A percentile compares a stretch with the other conserved stretches of the same genome.
These are phyloP conservation scores for Simplicillium sp. DNA, from an alignment of 2,329 filamentous ascomycete genomes.

Conservation along the genomic window DNA sequence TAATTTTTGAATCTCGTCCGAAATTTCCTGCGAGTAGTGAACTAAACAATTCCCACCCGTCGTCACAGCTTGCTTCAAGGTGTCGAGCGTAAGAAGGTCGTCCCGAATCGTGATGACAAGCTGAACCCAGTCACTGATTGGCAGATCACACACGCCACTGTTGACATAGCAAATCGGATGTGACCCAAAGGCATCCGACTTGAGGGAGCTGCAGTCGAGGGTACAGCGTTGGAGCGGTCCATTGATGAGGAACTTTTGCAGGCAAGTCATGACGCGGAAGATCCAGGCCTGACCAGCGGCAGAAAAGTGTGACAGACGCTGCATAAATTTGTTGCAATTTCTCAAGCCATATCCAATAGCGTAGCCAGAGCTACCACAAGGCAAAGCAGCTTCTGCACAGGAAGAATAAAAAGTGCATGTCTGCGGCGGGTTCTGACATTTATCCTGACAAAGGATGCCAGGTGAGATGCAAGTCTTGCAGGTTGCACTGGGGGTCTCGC, in stretches of 20 bases:
- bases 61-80: conserved; percentile 1
- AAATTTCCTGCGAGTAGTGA: neutral
- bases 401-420: conserved; percentile 1
- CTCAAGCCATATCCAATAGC: conserved; percentile 2
- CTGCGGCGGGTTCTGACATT: conserved; percentile 1
- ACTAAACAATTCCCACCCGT: neutral
- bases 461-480: neutral
- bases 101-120: conserved; percentile 1
- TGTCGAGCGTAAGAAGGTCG: neutral
- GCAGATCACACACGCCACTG: conserved; percentile 2
- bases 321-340: conserved; percentile 2
- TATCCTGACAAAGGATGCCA: neutral
- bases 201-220: neutral
- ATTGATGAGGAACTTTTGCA: conserved; percentile 2
- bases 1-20: neutral
- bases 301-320: conserved; percentile 1
- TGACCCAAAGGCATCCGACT: conserved; percentile 1
- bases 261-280: conserved; percentile 1
- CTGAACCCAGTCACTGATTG: conserved; percentile 1
- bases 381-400: conserved; percentile 1
- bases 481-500: neutral
- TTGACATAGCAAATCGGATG: conserved; percentile 2
- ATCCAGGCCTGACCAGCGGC: conserved; percentile 1
- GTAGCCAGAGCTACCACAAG: conserved; percentile 1
- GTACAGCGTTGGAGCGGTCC: conserved; percentile 1